Base-by-base conservation (phyloP, 345 rosid genomes). In the Gossypium australe region DNA sequence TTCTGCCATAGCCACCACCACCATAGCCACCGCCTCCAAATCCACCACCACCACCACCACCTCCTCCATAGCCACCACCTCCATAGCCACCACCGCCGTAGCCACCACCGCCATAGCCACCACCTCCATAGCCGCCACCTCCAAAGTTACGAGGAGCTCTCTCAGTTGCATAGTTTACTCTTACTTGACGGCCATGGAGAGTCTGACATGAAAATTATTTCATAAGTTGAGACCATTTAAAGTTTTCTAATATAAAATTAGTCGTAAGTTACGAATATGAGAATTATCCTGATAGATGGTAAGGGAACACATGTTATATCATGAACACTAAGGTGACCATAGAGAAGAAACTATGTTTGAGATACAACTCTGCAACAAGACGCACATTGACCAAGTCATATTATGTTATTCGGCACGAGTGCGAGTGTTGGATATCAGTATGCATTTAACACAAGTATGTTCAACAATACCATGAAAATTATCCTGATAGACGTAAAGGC, bases 121-220 rank as follows among this genome's bases (percentile, higher is more conserved):
- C 85, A 2, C 81, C 52, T 0, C 41, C 41, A 5, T 34, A 34
- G 41, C 41, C 7, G 7, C 41, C 41, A 34, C 41, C 41, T 6
- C 82, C 83, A 72, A 72, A 78, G 64, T 85, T 82, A 49, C 94
- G 72, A 44, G 83, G 85, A 64, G 87, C 62, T 79, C 89, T 86
- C 14, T 94, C 98, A 59, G 80, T 66, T 73, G 98, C 98, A 86
- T 82, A 89, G 78, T 90, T 89, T 72, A 94, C 98, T 83, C 84
- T 91, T 44, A 94, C 81, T 7, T 76, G 78, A 74, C 97, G 90
- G 44, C 98, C 98, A 76, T 86, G 85, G 55, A 94, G 93, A 59
- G 85, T 93, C 98, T 94, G 84, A 34, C 7, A 16, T 17, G 59
- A 18, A 55, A 55, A 55, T n/a, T 55, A n/a, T 55, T 34, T n/a